Base-by-base conservation (phyloP, 2,329 filamentous ascomycete species). In the Curvularia verruculosa region DNA sequence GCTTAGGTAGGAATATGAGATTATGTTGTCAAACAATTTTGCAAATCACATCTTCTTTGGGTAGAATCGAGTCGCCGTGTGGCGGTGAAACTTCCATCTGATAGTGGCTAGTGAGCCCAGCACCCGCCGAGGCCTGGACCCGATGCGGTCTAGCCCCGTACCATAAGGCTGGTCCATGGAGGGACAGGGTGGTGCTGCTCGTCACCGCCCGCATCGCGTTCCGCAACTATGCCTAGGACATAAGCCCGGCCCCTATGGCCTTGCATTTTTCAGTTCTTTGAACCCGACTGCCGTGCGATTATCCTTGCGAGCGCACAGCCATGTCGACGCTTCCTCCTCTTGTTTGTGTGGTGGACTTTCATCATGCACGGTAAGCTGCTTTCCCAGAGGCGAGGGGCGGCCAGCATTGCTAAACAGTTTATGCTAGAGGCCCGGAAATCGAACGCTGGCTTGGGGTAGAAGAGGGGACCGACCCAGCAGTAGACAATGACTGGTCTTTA, bases 401-500 rank as follows among this genome's bases (percentile, higher is more conserved):
- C n/a, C 23, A 41, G n/a, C 13, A 19, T 28, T 15, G 18, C 47
- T 49, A 21, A 51, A 13, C 28, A 9, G n/a, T n/a, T n/a, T n/a
- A 36, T 39, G 57, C 7, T 64, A 87, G 87, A 74, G 95, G 95
- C 8, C 95, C 95, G 29, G 95, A 99, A 80, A 90, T 98, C 54
- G 93, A 98, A 80, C 85, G 84, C 69, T 98, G 94, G 90, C 91
- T 96, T 73, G 92, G 92, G 60, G 86, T 80, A 31, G 80, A 88
- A 19, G 87, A 93, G 66, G 90, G 87, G 52, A 82, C 80, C 56
- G 92, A 97, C 77, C 92, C 94, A 10, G 90, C 90, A 3, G 82
- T 79, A 44, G 89, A 93, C 57, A 94, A 96, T 78, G 91, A 95
- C 73, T 99, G 95, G 95, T 84, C 88, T 26, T 78, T 97, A 66